Percentiles rank a stretch among this genome's conserved stretches.
These are phyloP conservation scores for Allomyces javanicus DNA, from an alignment of 192 early-diverging fungal species.

Conservation along the genomic window DNA sequence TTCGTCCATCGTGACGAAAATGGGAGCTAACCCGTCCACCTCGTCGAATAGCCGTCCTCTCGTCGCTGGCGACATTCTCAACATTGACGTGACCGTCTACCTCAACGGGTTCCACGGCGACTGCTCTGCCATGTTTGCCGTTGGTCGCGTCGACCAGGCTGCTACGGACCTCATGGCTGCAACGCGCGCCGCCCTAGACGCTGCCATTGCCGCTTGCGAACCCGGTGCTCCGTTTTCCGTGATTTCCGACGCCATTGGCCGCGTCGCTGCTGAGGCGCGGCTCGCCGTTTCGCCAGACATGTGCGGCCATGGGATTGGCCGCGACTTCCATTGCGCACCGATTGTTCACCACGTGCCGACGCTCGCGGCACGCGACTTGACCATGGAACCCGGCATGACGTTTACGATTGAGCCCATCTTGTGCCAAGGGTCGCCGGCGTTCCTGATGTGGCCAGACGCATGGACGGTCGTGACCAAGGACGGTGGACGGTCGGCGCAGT, in stretches of 20 bases:
- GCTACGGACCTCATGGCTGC: constrained; percentile 30
- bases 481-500: constrained; percentile 71
- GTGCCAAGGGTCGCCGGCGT: constrained; percentile 50
- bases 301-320: constrained; percentile 75
- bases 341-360: constrained; percentile 43
- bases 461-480: constrained; percentile 66
- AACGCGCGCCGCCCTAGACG: constrained; percentile 33
- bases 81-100: constrained; percentile 54
- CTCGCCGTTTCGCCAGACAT: constrained; percentile 48
- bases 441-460: constrained; percentile 62
- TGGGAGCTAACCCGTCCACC: not conserved
- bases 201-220: constrained; percentile 42
- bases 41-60: constrained; percentile 22
- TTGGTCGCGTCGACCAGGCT: constrained; percentile 35
- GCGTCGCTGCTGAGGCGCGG: constrained; percentile 16
- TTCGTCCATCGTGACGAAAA: no score
- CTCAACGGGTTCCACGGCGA: constrained; percentile 52
- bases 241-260: constrained; percentile 48
- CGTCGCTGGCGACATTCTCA: constrained; percentile 49
- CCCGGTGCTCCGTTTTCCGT: constrained; percentile 45
- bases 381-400: constrained; percentile 54
- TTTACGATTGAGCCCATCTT: constrained; percentile 83
- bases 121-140: constrained; percentile 42
- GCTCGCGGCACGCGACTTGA: not conserved
- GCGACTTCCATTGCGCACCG: constrained; percentile 64